Base-by-base conservation (phyloP, 495 filamentous ascomycete genomes). In the Xylaria longipes region DNA sequence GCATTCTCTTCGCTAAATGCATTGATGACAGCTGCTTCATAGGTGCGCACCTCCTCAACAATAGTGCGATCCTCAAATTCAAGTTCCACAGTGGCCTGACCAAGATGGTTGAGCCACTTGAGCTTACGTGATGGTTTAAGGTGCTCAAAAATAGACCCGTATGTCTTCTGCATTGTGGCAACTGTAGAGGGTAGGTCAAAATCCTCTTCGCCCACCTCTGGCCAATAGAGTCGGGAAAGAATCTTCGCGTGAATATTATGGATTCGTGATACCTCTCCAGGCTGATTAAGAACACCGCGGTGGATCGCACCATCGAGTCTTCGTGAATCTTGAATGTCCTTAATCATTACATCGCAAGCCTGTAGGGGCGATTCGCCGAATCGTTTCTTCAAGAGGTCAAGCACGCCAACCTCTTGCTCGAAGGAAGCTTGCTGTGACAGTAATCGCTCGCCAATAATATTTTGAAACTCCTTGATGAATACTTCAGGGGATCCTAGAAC, bases 291-390 rank as follows among this genome's bases (percentile, higher is more conserved):
- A 76, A 75, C 58, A 78, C 79, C 64, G 41, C 84, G 85, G 20
- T 88, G 80, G 39, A 97, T 92, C 33, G 84, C 79, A 33, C 81
- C 76, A 75, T 97, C 90, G 60, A 96, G 87, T 57, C 89, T 87
- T 57, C 87, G 85, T 15, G 94, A 97, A 75, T 97, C 94, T 60
- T 91, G 87, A n/a, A 98, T 91, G 81, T 99, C 96, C 58, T 90
- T 91, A 35, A 98, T 87, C 96, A 99, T 99, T 70, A 99, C 96
- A 76, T 98, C 94, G 81, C 93, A 97, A 54, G 91, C 91, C 78
- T 98, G 96, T 54, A 98, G 83, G 11, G 91, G 87, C 5, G 89
- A 86, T 73, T 97, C 94, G 20, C 95, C 97, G 65, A 98, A 95
- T 7, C 95, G 91, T 9, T 92, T 81, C 81, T 97, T 98, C 56